Conservation (phyloP, 352 stramenopile genomes). For the Phytophthora nicotianae region DNA sequence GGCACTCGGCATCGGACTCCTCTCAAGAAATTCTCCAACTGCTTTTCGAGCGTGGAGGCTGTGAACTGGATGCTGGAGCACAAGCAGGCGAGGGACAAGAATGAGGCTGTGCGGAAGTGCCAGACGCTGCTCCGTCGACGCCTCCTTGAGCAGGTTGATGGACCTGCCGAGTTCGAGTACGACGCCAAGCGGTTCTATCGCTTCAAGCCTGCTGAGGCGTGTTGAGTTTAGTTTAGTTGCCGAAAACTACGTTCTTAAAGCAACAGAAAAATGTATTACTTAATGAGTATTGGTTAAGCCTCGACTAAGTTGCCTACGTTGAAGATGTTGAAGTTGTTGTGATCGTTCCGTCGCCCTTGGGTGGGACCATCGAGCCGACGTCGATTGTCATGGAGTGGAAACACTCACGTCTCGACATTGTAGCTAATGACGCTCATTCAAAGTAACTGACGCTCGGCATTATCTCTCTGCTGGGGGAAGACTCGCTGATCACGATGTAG, state of each 20-base stretch:
- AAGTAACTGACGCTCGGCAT: slow-evolving; percentile 5
- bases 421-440: neutral
- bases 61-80: slow-evolving; percentile 80
- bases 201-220: slow-evolving; percentile 42
- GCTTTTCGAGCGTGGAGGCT: slow-evolving; percentile 71
- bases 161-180: slow-evolving; percentile 70
- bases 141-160: slow-evolving; percentile 72
- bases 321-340: slow-evolving; percentile 12
- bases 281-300: neutral
- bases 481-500: slow-evolving; percentile 32
- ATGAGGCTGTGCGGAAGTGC: slow-evolving; percentile 69
- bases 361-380: slow-evolving; percentile 13
- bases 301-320: slow-evolving; percentile 11
- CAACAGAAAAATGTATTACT: neutral
- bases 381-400: slow-evolving; percentile 11
- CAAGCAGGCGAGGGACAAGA: slow-evolving; percentile 66
- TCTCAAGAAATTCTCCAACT: slow-evolving; percentile 76
- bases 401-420: slow-evolving; percentile 5
- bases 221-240: neutral
- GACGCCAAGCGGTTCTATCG: slow-evolving; percentile 71
- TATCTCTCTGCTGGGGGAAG: neutral
- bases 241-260: neutral
- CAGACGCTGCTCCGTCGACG: slow-evolving; percentile 54
- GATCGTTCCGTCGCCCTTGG: slow-evolving; percentile 16
- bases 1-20: slow-evolving; percentile 58